Base-by-base conservation (phyloP, 2,329 filamentous ascomycete genomes). In the Tolypocladium tropicale region DNA sequence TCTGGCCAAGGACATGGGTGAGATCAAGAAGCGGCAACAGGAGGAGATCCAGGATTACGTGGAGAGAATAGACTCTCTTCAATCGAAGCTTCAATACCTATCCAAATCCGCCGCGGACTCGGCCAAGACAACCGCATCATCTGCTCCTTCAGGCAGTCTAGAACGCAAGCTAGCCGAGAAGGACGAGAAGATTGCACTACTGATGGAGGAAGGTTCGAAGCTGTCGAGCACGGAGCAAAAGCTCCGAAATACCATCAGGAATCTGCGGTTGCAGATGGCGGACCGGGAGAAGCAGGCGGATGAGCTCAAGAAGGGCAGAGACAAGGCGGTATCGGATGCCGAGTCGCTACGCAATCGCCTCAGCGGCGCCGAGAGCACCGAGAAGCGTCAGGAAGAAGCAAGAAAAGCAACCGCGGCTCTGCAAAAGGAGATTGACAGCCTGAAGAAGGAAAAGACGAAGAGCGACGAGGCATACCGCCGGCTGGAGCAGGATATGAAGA, bases 151-250 rank as follows among this genome's bases (percentile, higher is more conserved):
- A 0, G 87, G 87, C 6, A 89, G 85, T 56, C 56, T 78, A 2
- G 89, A 95, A 61, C 89, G 86, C 68, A 91, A 89, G 66, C 70
- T 97, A 16, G 88, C 90, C 1, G 91, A 95, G 65, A 95, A 91
- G 67, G 92, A 97, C 64, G 86, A 93, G 63, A 89, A 89, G 68
- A 95, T 97, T 64, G 90, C 92, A 3, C 75, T 92, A 51, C 76
- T 99, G 14, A 88, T 99, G 78, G 87, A 95, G 63, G 94, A 99
- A 74, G 94, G 95, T 0, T 89, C 94, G 64, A 91, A 88, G 62
- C 78, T 97, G 10, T 92, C 90, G 1, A 89, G 87, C 63, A 88
- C 83, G 0, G 94, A 99, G 68, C 82, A 96, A 70, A 90, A 91
- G 65, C 86, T 95, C 60, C 79, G 93, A 58, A 83, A 83, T 6